Conservation (phyloP, 2,329 filamentous ascomycete genomes). For the Aspergillus sojae region DNA sequence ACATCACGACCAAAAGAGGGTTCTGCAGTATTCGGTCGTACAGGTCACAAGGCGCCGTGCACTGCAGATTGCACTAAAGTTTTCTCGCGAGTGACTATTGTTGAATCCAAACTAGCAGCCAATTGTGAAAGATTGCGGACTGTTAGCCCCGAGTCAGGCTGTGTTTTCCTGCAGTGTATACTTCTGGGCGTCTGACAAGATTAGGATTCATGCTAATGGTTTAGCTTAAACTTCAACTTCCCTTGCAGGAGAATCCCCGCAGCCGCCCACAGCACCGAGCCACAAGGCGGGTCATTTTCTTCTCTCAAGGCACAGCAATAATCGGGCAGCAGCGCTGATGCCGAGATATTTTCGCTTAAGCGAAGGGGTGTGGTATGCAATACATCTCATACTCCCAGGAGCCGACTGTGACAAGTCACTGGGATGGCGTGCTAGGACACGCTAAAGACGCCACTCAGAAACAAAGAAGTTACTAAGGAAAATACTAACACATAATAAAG, state of each 20-base stretch:
- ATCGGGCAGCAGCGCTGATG: not conserved
- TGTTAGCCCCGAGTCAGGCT: not conserved
- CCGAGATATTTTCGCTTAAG: not conserved
- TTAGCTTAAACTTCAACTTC: not conserved
- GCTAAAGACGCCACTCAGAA: not conserved
- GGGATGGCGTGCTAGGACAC: not conserved
- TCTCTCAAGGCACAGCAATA: not conserved
- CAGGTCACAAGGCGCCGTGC: not conserved
- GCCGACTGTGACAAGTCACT: not conserved
- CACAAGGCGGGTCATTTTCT: not conserved
- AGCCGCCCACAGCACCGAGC: not conserved
- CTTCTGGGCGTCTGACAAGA: not conserved
- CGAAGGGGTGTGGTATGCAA: not conserved
- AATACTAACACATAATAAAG: not conserved
- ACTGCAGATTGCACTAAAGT: not conserved
- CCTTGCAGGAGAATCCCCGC: conserved; percentile 1
- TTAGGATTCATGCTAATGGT: conserved; percentile 1
- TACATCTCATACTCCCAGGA: not conserved
- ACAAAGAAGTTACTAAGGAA: not conserved
- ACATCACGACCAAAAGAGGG: not conserved
- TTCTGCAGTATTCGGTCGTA: not conserved
- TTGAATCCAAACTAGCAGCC: not conserved
- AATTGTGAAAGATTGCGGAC: not conserved
- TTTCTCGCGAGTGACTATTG: no score
- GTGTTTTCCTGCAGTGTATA: not conserved